Evolutionary conservation across 805 yeast species (phyloP), one percentile per base, ranked within the genome.

Genomic region (Ogataea trehalophila): DNA sequence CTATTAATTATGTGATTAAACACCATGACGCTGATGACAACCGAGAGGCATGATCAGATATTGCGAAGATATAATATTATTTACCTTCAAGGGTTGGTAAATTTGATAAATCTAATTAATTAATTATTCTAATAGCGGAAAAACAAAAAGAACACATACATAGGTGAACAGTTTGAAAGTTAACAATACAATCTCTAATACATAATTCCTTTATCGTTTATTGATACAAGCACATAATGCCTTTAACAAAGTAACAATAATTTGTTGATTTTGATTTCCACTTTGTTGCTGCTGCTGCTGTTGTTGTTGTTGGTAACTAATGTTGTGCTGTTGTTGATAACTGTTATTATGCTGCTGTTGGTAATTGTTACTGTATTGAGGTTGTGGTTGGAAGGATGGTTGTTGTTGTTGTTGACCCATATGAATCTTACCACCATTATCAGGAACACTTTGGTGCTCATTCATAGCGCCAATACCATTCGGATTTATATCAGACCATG

Each of bases 401-500:
- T 57, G 61, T 18, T 55, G 55, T 18, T 43, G 35, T 15, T 20
- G 41, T 26, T 55, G 55, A 33, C 36, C 51, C 35, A 26, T 45
- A 43, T 37, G 47, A 20, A n/a, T 48, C 23, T 33, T 23, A 8
- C 37, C 23, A 29, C 29, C 14, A 17, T 44, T 36, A 45, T 55
- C 58, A 3, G 60, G 62, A 43, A 54, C 54, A 36, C 52, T 54
- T 40, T 57, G 60, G 31, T 54, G 58, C 36, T 56, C 65, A 34
- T 45, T 54, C 68, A 64, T 62, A 4, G 68, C 65, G 16, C 68
- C 68, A 33, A 64, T 53, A 17, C 69, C 69, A 41, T 61, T 56
- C 5, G 65, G 58, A 49, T 57, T 55, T 39, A 58, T 49, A 47
- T 61, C 50, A 18, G 60, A 48, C 72, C 70, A 61, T 34, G 65